Conservation (phyloP, 2,329 filamentous ascomycete species). For the Monilinia vaccinii-corymbosi region DNA sequence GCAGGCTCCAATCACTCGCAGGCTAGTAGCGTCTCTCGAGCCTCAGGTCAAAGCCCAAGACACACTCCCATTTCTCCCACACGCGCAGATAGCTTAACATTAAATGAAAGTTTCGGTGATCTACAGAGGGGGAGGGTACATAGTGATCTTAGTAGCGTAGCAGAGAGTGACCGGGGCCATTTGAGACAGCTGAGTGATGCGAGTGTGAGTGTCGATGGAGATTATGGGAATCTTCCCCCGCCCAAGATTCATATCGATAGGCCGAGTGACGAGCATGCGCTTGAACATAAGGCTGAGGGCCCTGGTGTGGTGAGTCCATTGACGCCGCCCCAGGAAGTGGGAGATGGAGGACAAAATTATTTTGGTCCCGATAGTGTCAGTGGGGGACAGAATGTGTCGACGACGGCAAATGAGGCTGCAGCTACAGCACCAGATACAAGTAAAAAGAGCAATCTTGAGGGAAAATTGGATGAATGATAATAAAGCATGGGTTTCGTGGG, state of each 20-base stretch:
- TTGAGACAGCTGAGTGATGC: conserved; percentile 23
- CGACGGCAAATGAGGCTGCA: not conserved
- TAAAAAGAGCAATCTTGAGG: not conserved
- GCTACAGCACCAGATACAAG: not conserved
- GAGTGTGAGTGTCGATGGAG: conserved; percentile 19
- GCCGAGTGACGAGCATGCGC: not conserved
- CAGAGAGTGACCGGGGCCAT: conserved; percentile 18
- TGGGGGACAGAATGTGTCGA: not conserved
- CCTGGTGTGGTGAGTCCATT: conserved; percentile 16
- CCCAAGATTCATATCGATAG: not conserved
- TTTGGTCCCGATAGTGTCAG: conserved; percentile 16
- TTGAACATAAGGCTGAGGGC: not conserved
- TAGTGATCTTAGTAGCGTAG: conserved; percentile 15
- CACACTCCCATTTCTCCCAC: conserved; percentile 11
- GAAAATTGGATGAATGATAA: not conserved
- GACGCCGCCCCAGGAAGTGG: conserved; percentile 14
- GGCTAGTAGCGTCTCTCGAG: conserved; percentile 17
- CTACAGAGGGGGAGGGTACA: not conserved
- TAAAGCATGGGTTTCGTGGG: too few relatives aligned
- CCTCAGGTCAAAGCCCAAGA: conserved; percentile 15
- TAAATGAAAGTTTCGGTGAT: conserved; percentile 3
- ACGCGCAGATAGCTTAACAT: conserved; percentile 15
- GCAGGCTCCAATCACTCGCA: conserved; percentile 12
- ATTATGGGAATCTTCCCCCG: not conserved
- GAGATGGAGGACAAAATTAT: conserved; percentile 5